Base-by-base conservation (phyloP, 1,284 basidiomycete genomes). In the Sanguinoderma infundibulare region DNA sequence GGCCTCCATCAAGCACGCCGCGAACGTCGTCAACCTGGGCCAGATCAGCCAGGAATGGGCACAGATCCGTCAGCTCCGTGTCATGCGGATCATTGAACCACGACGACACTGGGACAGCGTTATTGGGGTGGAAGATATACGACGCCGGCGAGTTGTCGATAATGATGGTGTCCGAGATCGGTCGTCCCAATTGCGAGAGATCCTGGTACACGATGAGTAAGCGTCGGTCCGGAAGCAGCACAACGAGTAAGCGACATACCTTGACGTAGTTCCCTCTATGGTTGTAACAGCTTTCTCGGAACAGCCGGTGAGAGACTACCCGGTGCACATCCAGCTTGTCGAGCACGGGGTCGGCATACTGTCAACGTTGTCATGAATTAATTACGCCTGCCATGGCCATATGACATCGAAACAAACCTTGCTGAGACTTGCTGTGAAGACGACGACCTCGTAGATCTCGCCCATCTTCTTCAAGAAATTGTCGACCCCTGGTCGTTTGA, bases 41-140 rank as follows among this genome's bases (percentile, higher is more conserved):
- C 39, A 99, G 84, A 76, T 99, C 97, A 20, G 91, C 80, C 66
- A 99, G 84, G 86, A 99, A 99, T 38, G 92, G 95, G 68, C 93
- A 92, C 47, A 99, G 81, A 76, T 98, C 97, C 35, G 95, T 97
- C 66, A 98, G 81, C 77, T 98, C 97, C 32, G 96, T 98, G 76
- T 98, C 97, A 72, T 98, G 96, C 10, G 95, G 95, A 77, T 96
- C 94, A 77, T 98, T 98, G 83, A 99, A 99, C 98, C 97, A 99
- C 61, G 95, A 97, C 53, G 96, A 98, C 59, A 99, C 96, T 9
- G 97, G 97, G 6, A 98, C 97, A 44, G 98, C 98, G 73, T 98
- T 99, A 79, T 98, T 98, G 17, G 96, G 96, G 74, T 99, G 97
- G 85, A 99, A 99, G 70, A 99, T 97, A 78, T 99, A 99, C 8